Base-by-base conservation (phyloP, 352 stramenopile species). In the Thraustotheca clavata region DNA sequence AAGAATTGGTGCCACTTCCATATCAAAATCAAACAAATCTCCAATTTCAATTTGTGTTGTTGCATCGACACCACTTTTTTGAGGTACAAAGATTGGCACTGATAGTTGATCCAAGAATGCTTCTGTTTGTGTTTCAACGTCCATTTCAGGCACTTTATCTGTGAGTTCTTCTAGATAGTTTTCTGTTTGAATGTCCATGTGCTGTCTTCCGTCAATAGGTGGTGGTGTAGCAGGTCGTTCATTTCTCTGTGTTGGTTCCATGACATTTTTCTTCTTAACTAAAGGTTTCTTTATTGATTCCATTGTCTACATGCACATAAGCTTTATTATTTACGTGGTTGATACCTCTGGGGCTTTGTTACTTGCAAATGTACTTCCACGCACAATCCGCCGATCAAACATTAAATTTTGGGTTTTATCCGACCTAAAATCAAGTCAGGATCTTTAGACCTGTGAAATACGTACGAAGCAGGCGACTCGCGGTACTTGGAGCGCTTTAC, bases 101-200 rank as follows among this genome's bases (percentile, higher is more conserved):
- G 86, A 73, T 5, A 86, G 75, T 31, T 94, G 71, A 67, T 98
- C 90, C 60, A 96, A 67, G 48, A 96, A 74, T 16, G 87, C 76
- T 67, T 97, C 89, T 0, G 93, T 98, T 67, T 98, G 93, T 18
- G 89, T 98, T 66, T 93, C 86, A 9, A 76, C 78, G 61, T 97
- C 86, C 7, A 79, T 68, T 69, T 98, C 91, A 0, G 88, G 79
- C 38, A 90, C 90, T 46, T 83, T 76, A 68, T 98, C 93, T 1
- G 83, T 92, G 36, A 98, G 83, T 62, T 97, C 92, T 60, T 98
- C 93, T 1, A 98, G 75, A 72, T 96, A 98, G 49, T 87, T 96
- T 62, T 98, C 93, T 1, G 93, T 98, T 73, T 98, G 93, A 33
- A 95, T 91, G 62, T 97, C 86, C 79, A 96, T 96, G 75, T 98